These are phyloP conservation scores for Scheffersomyces lignicola DNA, from an alignment of 1,139 yeast genomes.

Conservation along the genomic window DNA sequence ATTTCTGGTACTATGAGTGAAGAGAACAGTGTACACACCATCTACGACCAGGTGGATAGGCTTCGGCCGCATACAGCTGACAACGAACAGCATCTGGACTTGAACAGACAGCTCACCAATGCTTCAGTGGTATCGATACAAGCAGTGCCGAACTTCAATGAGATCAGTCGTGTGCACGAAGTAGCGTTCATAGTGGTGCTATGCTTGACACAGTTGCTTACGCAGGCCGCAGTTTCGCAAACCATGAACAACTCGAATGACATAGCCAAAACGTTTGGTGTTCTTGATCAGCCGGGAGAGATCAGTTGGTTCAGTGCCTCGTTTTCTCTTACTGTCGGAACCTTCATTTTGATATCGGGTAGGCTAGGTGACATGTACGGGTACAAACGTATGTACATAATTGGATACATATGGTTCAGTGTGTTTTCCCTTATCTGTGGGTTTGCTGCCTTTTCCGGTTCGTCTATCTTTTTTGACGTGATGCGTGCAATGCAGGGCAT, in stretches of 20 bases:
- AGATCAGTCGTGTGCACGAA: conserved; percentile 21
- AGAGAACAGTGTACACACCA: too few species aligned
- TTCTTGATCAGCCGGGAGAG: conserved; percentile 37
- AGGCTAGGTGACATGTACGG: conserved; percentile 67
- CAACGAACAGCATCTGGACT: not conserved
- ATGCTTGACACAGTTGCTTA: conserved; percentile 45
- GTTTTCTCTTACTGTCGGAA: conserved; percentile 59
- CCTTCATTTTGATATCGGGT: conserved; percentile 61
- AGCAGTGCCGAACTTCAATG: conserved; percentile 6
- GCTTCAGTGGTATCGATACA: conserved; percentile 1
- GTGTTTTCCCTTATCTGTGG: conserved; percentile 56
- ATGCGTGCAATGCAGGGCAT: conserved; percentile 62
- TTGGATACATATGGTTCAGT: conserved; percentile 50
- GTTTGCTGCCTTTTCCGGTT: conserved; percentile 41
- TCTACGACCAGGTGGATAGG: too few species aligned
- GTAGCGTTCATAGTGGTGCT: conserved; percentile 24
- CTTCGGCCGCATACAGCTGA: too few species aligned
- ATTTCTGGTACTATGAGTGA: too few species aligned
- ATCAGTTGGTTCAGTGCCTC: conserved; percentile 63
- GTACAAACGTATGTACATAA: conserved; percentile 46
- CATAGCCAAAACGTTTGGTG: conserved; percentile 40
- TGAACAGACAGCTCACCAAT: conserved; percentile 1
- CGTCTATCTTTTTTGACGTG: conserved; percentile 46
- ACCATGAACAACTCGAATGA: conserved; percentile 38
- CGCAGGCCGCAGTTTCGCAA: conserved; percentile 52